Base-by-base conservation (phyloP, 75 land plant species). In the Adiantum capillusveneris region DNA sequence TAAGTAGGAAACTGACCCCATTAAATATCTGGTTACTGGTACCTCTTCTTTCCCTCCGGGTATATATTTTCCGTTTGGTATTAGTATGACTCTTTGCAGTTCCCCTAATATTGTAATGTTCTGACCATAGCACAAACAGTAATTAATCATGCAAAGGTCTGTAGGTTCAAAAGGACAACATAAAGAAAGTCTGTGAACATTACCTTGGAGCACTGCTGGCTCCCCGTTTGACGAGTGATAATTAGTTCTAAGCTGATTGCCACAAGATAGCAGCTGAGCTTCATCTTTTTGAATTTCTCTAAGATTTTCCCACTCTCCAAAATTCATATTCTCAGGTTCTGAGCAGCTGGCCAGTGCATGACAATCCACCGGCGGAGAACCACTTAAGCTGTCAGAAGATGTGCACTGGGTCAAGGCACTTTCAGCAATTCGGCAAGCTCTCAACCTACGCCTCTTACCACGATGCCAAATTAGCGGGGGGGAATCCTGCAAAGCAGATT, bases 381-480 rank as follows among this genome's bases (percentile, higher is more conserved):
- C 28, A 53, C 25, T 12, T 5, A 25, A 25, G 28, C 16, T 19
- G 5, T 53, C 28, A 6, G 1, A 25, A 53, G 2, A 22, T 25
- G 25, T 25, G 14, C 9, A 25, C 25, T 53, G 28, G 1, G 24
- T 53, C 28, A 53, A 14, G 5, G 25, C 64, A 62, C 53, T 46
- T 18, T 62, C 64, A 45, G 48, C 31, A 28, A 62, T 31, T 29
- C 64, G 49, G 25, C 31, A 62, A 46, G 64, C 64, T 49, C 64
- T 45, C 9, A 62, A 39, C 24, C 64, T 31, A 0, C 53, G 64
- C 27, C 39, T 46, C 18, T 48, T 62, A 16, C 64, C 51, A 62
- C 30, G 31, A 17, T 27, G 64, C 53, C 62, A 60, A 16, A 27
- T 41, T 7, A 62, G 31, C 25, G 64, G 64, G 17, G 64, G 64